Base-by-base conservation (phyloP, 441 rosid genomes). In the Breynia disticha region DNA sequence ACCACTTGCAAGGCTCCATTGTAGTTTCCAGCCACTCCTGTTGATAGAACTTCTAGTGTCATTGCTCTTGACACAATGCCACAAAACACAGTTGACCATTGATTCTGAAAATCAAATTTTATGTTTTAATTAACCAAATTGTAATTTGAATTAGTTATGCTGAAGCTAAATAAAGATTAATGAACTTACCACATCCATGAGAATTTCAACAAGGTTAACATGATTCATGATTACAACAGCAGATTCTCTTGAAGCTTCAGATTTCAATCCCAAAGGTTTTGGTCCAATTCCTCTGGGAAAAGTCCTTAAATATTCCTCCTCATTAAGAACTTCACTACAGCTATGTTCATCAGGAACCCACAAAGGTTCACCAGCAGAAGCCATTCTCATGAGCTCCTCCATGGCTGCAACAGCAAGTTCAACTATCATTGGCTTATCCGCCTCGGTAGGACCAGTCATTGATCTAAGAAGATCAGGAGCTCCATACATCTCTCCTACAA, bases 1-100 rank as follows among this genome's bases (percentile, higher is more conserved):
- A 94, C 99, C 96, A 94, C 96, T 94, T 94, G 97, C 55, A 94
- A 72, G 41, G 97, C 96, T 56, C 99, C 99, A 66, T 94, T 86
- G 69, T 82, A 84, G 80, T 94, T 87, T 43, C 95, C 99, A 22
- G 95, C 99, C 50, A 89, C 96, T 59, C 99, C 95, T 15, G 97
- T 89, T 1, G 97, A 94, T 48, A 94, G 75, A 45, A 94, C 95
- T 50, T 89, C 99, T 32, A 89, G 54, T 2, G 95, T 89, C 76
- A 74, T 70, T 45, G 96, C 95, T 76, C 89, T 76, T 56, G 99
- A 89, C 24, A 94, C 97, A 13, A 94, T 87, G 14, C 96, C 83
- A 28, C 87, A 83, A 69, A 94, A 94, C 32, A 85, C 80, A 59
- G 76, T 77, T 12, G 89, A 81, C 99, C 99, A 94, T 68, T 87